Base-by-base conservation (phyloP, 148 eudicot species). In the Vaccinium corymbosum region DNA sequence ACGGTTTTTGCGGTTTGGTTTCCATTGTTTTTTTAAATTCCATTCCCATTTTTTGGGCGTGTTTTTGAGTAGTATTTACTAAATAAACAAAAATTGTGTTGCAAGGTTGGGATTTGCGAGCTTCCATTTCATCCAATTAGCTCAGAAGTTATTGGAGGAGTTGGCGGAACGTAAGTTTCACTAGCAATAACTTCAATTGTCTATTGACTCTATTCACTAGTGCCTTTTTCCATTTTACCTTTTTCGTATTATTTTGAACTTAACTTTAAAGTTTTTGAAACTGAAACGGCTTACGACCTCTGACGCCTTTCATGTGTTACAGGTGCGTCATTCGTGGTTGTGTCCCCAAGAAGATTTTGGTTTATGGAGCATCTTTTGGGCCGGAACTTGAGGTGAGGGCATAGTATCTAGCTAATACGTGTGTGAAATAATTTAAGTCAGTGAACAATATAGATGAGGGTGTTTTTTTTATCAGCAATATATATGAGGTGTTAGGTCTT, bases 311-410 rank as follows among this genome's bases (percentile, higher is more conserved):
- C 84, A 52, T 79, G 38, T 80, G 74, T 82, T 89, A 27, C 91
- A 94, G 99, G 84, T 97, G 99, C 88, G 99, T 97, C 49, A 92
- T 97, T 83, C 98, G 98, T 83, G 99, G 99, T n/a, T 97, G 99
- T 92, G 99, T 97, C 85, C 99, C 99, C 22, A 97, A 97, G 88
- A 97, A 97, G 94, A 97, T 97, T 86, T 84, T 94, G 91, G 98
- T 97, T 78, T 97, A 97, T 89, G 99, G 98, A 35, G 99, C 97
- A 50, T 32, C 95, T 76, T 93, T 89, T 87, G 96, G 97, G 72
- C 90, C 95, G 78, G 99, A 97, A 89, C 90, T 97, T 88, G 92
- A 97, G 97, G 99, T 94, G 84, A 89, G 87, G 70, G 76, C 72
- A 48, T 75, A 80, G 57, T 80, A 73, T 56, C 53, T 68, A 16